Conservation (phyloP, 768 basidiomycete species). For the Lactarius trivialis region DNA sequence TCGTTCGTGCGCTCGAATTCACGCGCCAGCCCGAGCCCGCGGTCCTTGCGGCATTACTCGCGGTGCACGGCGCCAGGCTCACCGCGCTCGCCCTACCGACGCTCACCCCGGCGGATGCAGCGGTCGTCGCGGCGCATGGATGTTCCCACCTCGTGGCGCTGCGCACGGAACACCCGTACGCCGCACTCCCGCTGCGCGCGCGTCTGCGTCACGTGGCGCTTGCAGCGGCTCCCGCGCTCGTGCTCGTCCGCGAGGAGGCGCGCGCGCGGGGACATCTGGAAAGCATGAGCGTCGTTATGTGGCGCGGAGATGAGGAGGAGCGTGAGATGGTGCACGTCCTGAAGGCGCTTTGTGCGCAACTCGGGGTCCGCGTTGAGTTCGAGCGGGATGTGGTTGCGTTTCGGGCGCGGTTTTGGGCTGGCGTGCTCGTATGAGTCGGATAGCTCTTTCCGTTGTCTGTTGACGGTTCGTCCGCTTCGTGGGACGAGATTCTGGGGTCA, state of each 20-base stretch:
- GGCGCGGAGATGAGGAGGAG: slow-evolving; percentile 46
- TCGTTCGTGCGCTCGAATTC: slow-evolving; percentile 42
- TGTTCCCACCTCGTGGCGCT: slow-evolving; percentile 46
- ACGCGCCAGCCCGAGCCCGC: slow-evolving; percentile 52
- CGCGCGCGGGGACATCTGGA: slow-evolving; percentile 36
- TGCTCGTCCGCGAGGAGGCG: slow-evolving; percentile 49
- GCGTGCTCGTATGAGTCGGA: no score
- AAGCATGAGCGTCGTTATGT: slow-evolving; percentile 48
- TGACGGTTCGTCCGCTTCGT: no score
- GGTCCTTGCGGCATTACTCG: slow-evolving; percentile 49
- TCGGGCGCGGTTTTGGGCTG: slow-evolving; percentile 31
- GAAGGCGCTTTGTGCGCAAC: slow-evolving; percentile 57
- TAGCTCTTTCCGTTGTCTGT: no score
- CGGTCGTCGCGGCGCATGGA: slow-evolving; percentile 26
- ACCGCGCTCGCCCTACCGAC: slow-evolving; percentile 53
- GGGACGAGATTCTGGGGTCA: no score
- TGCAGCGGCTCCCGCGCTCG: slow-evolving; percentile 44
- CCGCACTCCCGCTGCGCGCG: slow-evolving; percentile 29
- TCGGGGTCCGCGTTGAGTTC: slow-evolving; percentile 49
- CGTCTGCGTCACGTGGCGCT: slow-evolving; percentile 41
- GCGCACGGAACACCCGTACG: slow-evolving; percentile 48
- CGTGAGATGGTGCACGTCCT: slow-evolving; percentile 42
- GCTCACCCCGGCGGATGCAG: slow-evolving; percentile 43
- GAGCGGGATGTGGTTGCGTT: slow-evolving; percentile 47
- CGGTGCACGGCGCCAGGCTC: slow-evolving; percentile 43